These are phyloP conservation scores for Phytophthora tubulina DNA, from an alignment of 352 stramenopile species.

Conservation along the genomic window DNA sequence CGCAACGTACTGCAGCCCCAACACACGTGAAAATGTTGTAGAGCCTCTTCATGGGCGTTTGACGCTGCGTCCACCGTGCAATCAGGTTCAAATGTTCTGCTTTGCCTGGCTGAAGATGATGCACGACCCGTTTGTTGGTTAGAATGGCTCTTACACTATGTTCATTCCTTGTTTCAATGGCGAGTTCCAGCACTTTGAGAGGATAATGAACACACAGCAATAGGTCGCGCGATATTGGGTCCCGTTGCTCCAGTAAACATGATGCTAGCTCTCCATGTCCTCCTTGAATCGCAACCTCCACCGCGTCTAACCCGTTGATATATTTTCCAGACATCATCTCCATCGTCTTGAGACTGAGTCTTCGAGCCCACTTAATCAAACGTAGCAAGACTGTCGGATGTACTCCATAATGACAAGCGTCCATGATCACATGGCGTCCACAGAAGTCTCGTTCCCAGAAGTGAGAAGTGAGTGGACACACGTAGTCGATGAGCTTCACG, in stretches of 20 bases:
- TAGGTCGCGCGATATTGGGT: background rate
- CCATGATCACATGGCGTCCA: slow-evolving; percentile 26
- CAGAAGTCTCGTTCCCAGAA: slow-evolving; percentile 15
- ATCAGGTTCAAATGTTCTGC: slow-evolving; percentile 16
- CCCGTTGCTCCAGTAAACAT: slow-evolving; percentile 5
- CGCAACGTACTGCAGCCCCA: slow-evolving; percentile 12
- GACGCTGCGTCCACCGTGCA: slow-evolving; percentile 20
- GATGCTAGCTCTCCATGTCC: slow-evolving; percentile 14
- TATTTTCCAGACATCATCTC: slow-evolving; percentile 10
- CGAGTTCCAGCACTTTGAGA: slow-evolving; percentile 21
- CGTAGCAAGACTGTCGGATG: slow-evolving; percentile 18
- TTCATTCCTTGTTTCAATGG: slow-evolving; percentile 22
- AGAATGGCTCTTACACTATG: slow-evolving; percentile 1
- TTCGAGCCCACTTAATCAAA: slow-evolving; percentile 20
- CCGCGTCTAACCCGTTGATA: slow-evolving; percentile 9
- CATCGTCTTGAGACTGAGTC: slow-evolving; percentile 13
- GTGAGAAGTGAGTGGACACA: slow-evolving; percentile 1
- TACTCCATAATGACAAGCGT: slow-evolving; percentile 16
- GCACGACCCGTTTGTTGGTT: slow-evolving; percentile 21
- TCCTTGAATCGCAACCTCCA: slow-evolving; percentile 11
- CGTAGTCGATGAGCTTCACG: slow-evolving; percentile 26
- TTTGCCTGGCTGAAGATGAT: slow-evolving; percentile 13
- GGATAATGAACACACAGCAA: slow-evolving; percentile 19
- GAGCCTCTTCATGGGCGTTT: slow-evolving; percentile 9
- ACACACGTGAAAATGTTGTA: slow-evolving; percentile 34